Percentiles rank a stretch among this genome's conserved stretches.
Evolutionary conservation across 805 yeast species (phyloP).

Genomic region (Pichia eremophila): DNA sequence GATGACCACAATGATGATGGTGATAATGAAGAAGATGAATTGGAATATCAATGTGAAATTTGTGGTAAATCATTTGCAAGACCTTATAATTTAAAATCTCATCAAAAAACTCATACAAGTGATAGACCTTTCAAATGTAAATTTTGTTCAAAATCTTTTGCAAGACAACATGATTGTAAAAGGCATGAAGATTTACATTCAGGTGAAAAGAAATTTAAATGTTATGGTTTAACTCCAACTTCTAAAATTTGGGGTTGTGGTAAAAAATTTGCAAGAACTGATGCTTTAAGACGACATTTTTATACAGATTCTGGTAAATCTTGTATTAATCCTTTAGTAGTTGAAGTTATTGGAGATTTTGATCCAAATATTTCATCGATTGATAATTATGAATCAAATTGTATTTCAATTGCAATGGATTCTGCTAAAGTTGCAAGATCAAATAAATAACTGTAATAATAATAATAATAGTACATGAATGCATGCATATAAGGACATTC

Average conservation of each 20-base stretch:
- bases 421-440: neutral
- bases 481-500: no score
- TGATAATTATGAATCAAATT: neutral
- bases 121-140: conserved; percentile 70
- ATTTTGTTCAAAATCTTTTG: conserved; percentile 74
- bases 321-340: conserved; percentile 59
- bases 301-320: conserved; percentile 70
- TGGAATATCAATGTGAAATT: conserved; percentile 58
- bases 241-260: conserved; percentile 73
- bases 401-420: conserved; percentile 10
- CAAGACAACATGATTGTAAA: conserved; percentile 68
- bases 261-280: conserved; percentile 69
- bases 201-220: conserved; percentile 67
- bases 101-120: conserved; percentile 81
- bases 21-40: neutral
- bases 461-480: no score
- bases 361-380: neutral
- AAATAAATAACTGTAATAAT: neutral
- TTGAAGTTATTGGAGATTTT: conserved; percentile 1
- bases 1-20: no score
- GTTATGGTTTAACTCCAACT: conserved; percentile 49
- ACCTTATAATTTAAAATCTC: conserved; percentile 88
- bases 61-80: conserved; percentile 86
- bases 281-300: conserved; percentile 71
- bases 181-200: conserved; percentile 70